Evolutionary conservation across 257 asterid genomes (phyloP).

Genomic region (Solanum boliviense): DNA sequence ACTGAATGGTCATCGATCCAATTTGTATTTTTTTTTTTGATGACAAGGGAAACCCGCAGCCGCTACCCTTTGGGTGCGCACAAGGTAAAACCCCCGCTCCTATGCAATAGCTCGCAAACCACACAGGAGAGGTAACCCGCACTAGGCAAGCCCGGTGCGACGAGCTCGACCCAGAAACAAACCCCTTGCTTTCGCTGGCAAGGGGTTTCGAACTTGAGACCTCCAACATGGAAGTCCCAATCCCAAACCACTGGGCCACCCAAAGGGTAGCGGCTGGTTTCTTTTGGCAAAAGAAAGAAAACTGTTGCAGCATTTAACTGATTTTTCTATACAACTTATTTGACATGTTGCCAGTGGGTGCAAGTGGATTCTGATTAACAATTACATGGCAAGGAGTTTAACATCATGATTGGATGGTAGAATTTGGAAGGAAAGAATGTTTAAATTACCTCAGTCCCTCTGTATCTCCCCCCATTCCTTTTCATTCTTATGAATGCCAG

Average conservation of each 20-base stretch:
- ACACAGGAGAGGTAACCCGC: too few relatives aligned
- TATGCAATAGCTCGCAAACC: too few relatives aligned
- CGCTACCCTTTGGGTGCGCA: too few relatives aligned
- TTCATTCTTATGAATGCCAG: background rate
- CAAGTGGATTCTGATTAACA: background rate
- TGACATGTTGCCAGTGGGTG: background rate
- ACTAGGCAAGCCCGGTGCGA: too few relatives aligned
- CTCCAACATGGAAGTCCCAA: too few relatives aligned
- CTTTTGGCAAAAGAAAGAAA: background rate
- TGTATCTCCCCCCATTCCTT: background rate
- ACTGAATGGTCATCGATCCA: background rate
- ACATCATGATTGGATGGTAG: background rate
- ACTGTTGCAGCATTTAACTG: background rate
- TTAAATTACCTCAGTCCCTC: background rate
- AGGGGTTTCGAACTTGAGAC: too few relatives aligned
- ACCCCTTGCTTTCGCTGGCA: too few relatives aligned
- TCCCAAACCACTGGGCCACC: too few relatives aligned
- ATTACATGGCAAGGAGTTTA: background rate
- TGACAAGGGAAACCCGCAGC: too few relatives aligned
- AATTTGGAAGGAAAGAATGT: background rate
- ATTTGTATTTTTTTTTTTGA: background rate
- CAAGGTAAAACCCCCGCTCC: too few relatives aligned
- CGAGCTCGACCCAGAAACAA: too few relatives aligned
- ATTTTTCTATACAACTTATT: background rate
- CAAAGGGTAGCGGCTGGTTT: background rate